Conservation (phyloP, 2,329 filamentous ascomycete species). For the Diplodia scrobiculata region DNA sequence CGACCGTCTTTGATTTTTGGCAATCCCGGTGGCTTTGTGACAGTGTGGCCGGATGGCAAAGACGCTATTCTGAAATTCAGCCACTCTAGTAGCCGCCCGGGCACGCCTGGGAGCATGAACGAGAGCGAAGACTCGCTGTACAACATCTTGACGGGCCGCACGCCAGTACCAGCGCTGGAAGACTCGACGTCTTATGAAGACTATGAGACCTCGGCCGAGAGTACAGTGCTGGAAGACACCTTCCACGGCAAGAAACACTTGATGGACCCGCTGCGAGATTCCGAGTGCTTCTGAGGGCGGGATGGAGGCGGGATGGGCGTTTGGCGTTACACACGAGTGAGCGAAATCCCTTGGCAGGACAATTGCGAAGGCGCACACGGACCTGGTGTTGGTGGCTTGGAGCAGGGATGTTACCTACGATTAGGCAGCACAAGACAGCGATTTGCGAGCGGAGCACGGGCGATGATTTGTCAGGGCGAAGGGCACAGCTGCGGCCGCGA, state of each 20-base stretch:
- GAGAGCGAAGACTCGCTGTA: slow-evolving; percentile 53
- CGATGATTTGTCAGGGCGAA: slow-evolving; percentile 8
- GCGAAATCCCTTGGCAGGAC: background rate
- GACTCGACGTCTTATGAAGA: slow-evolving; percentile 32
- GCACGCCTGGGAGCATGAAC: slow-evolving; percentile 38
- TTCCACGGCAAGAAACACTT: slow-evolving; percentile 27
- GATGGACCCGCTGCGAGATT: slow-evolving; percentile 29
- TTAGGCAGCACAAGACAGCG: slow-evolving; percentile 16
- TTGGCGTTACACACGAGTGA: slow-evolving; percentile 4
- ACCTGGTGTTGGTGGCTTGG: slow-evolving; percentile 21
- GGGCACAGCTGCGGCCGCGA: background rate
- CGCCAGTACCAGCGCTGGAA: slow-evolving; percentile 42
- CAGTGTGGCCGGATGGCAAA: slow-evolving; percentile 27
- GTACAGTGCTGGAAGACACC: slow-evolving; percentile 23
- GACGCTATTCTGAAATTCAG: slow-evolving; percentile 40
- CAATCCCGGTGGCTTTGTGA: slow-evolving; percentile 17
- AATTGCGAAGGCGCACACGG: slow-evolving; percentile 4
- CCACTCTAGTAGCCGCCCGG: slow-evolving; percentile 28
- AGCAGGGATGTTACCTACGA: slow-evolving; percentile 12
- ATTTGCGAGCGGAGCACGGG: background rate
- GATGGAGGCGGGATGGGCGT: background rate
- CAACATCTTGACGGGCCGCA: slow-evolving; percentile 53
- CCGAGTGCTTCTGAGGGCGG: slow-evolving; percentile 24
- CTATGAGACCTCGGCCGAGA: slow-evolving; percentile 37
- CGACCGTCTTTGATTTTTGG: slow-evolving; percentile 32